Evolutionary conservation across 805 yeast species (phyloP), one percentile per base, ranked within the genome.

Genomic region (Yamadazyma scolyti): DNA sequence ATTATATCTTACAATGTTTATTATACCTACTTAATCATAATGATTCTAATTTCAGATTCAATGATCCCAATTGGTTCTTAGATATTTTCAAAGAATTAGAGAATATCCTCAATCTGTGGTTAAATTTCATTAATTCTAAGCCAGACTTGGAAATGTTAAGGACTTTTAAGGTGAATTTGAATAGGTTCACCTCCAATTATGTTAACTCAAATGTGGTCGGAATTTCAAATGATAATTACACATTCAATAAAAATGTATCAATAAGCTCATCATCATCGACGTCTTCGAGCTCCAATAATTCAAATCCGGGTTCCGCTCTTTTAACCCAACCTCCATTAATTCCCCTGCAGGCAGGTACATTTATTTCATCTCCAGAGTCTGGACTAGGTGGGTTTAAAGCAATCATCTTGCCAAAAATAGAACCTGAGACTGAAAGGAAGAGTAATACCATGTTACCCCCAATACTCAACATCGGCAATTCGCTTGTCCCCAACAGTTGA

Each of bases 1-100:
- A 50, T 35, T 53, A 44, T 23, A 52, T 55, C 11, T 40, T 58
- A 14, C 63, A 55, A 28, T 47, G 54, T 22, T 39, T 58, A 16
- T 32, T 58, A 10, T 52, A 47, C 31, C 30, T 58, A 17, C 28
- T 56, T 16, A 41, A 41, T 16, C 13, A 37, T 6, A 25, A 44
- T 9, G 32, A 36, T 15, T 20, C 25, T 13, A 23, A 31, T 9
- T 39, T 41, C 25, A 36, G 40, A 23, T 27, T 34, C 11, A 27
- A 25, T 10, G 33, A 30, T 17, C 9, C 9, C 6, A 16, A 23
- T 10, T 43, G 43, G 42, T 28, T 25, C 12, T 12, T 26, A 20
- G 26, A 25, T 4, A 25, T 43, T 5, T 39, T 40, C 19, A 28
- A 31, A 10, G 34, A 25, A 11, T 20, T 39, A n/a, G 28, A 27